Percentiles rank a stretch among this genome's conserved stretches.
phyloP scores from a whole-genome alignment of 2,329 filamentous ascomycete species.

The Colletotrichum acutatum region DNA sequence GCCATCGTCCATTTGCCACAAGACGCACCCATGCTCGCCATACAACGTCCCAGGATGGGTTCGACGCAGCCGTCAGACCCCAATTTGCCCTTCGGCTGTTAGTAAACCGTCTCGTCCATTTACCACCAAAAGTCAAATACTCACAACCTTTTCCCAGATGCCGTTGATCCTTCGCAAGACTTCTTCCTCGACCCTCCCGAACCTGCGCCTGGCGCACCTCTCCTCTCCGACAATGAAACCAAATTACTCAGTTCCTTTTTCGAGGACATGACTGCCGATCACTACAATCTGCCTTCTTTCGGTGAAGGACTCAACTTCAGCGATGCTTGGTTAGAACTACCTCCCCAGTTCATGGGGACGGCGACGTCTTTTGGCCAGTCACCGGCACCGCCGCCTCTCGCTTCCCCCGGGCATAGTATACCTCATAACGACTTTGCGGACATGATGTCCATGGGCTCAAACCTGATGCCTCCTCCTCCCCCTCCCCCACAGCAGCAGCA shows the following conservation, averaged over 20 bases:
- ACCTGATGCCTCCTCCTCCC: constrained; percentile 50
- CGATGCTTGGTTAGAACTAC: constrained; percentile 67
- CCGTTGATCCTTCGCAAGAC: constrained; percentile 56
- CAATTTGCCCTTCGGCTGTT: constrained; percentile 75
- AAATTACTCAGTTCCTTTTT: constrained; percentile 69
- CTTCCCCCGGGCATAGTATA: constrained; percentile 42
- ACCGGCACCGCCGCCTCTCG: constrained; percentile 50
- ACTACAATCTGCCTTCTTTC: constrained; percentile 60
- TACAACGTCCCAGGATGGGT: constrained; percentile 69
- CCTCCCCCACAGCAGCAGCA: constrained; percentile 44
- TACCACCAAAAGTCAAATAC: constrained; percentile 24
- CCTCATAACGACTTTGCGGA: constrained; percentile 40
- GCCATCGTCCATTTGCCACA: constrained; percentile 33
- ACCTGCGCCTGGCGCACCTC: constrained; percentile 71
- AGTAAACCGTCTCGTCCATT: constrained; percentile 45
- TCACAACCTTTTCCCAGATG: constrained; percentile 49
- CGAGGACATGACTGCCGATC: constrained; percentile 62
- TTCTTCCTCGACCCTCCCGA: constrained; percentile 67
- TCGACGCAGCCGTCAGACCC: constrained; percentile 66
- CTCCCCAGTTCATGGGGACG: constrained; percentile 74
- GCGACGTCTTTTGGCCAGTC: constrained; percentile 69
- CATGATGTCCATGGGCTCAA: constrained; percentile 43
- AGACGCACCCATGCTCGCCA: constrained; percentile 66
- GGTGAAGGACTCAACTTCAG: constrained; percentile 62
- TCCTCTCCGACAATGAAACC: constrained; percentile 72